A percentile compares a stretch with the other conserved stretches of the same genome.
Conservation (phyloP, 2,329 filamentous ascomycete species). For the Ascochyta viciae-villosae region DNA sequence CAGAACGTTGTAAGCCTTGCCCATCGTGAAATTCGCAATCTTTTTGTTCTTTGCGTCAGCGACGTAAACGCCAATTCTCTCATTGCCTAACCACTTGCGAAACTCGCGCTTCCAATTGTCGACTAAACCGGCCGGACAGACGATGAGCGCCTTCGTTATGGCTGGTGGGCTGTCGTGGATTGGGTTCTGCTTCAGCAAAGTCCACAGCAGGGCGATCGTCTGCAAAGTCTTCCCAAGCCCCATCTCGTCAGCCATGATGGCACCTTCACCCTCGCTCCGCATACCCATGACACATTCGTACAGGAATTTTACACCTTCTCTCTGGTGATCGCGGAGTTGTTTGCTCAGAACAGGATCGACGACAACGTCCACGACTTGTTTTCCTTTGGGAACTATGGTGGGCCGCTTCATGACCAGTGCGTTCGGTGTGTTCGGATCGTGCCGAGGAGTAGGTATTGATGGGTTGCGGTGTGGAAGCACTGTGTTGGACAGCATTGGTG, state of each 20-base stretch:
- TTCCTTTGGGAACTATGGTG: constrained; percentile 62
- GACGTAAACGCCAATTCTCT: constrained; percentile 73
- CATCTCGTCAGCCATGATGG: constrained; percentile 78
- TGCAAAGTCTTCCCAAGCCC: constrained; percentile 77
- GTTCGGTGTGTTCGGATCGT: constrained; percentile 66
- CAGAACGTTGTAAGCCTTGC: constrained; percentile 73
- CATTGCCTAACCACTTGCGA: constrained; percentile 75
- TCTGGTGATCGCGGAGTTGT: constrained; percentile 71
- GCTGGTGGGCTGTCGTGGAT: constrained; percentile 65
- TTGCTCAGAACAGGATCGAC: constrained; percentile 71
- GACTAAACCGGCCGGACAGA: constrained; percentile 75
- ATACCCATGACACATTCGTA: constrained; percentile 81
- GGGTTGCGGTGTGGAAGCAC: constrained; percentile 56
- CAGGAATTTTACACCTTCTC: constrained; percentile 72
- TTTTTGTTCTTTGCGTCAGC: constrained; percentile 64
- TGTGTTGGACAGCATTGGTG: constrained; percentile 64
- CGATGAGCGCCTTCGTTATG: constrained; percentile 74
- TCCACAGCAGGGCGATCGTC: constrained; percentile 75
- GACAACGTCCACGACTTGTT: constrained; percentile 74
- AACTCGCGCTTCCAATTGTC: constrained; percentile 78
- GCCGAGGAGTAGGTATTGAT: constrained; percentile 65
- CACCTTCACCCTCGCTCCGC: constrained; percentile 70
- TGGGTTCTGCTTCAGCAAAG: constrained; percentile 74
- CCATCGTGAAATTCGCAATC: constrained; percentile 72
- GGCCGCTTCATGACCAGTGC: constrained; percentile 74